phyloP scores from a whole-genome alignment of 2,329 filamentous ascomycete species.

The Zarea fungicola region DNA sequence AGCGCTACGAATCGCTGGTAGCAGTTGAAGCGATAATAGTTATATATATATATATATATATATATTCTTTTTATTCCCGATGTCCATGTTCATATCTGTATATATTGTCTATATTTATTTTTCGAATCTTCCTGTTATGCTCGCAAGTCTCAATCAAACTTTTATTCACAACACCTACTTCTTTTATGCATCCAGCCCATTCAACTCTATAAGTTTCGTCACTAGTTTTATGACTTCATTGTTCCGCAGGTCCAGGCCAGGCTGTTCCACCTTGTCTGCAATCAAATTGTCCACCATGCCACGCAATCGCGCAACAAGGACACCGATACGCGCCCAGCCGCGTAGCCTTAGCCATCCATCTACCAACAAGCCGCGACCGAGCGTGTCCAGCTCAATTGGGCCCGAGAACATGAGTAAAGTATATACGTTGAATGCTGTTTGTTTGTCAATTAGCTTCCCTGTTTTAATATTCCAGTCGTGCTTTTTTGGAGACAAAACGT shows the following conservation, averaged over 20 bases:
- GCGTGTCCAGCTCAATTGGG: slow-evolving; percentile 76
- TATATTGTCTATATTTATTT: too few species aligned
- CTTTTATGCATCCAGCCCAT: slow-evolving; percentile 67
- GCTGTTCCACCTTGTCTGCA: slow-evolving; percentile 73
- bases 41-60: too few species aligned
- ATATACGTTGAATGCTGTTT: slow-evolving; percentile 76
- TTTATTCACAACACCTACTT: too few species aligned
- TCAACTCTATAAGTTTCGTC: slow-evolving; percentile 76
- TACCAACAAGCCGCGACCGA: slow-evolving; percentile 80
- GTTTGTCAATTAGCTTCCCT: slow-evolving; percentile 12
- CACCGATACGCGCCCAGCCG: slow-evolving; percentile 92
- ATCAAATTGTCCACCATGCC: slow-evolving; percentile 84
- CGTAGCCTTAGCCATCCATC: slow-evolving; percentile 84
- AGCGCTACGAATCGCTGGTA: too few species aligned
- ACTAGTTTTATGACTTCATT: slow-evolving; percentile 72
- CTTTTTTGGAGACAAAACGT: slow-evolving; percentile 32
- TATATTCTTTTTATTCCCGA: too few species aligned
- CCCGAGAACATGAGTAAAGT: slow-evolving; percentile 85
- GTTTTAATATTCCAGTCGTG: slow-evolving; percentile 13
- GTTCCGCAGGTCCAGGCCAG: slow-evolving; percentile 51
- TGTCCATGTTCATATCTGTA: too few species aligned
- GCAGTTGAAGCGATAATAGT: too few species aligned
- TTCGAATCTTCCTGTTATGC: too few species aligned
- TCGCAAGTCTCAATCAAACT: too few species aligned
- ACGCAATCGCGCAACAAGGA: slow-evolving; percentile 75